Base-by-base conservation (phyloP, 1,139 yeast genomes). In the Suhomyces bolitotheri region DNA sequence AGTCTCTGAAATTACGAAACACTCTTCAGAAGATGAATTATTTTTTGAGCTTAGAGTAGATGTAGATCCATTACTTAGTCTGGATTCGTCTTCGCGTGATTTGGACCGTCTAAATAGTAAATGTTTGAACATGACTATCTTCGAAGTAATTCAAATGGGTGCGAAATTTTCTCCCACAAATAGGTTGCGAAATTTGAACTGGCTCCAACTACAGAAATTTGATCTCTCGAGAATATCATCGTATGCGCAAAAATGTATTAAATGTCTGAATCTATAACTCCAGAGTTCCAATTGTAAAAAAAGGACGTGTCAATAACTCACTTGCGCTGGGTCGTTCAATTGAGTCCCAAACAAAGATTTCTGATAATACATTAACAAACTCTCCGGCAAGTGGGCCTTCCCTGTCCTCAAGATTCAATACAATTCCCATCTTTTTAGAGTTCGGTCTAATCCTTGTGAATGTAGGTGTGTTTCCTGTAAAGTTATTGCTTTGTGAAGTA, bases 341-440 rank as follows among this genome's bases (percentile, higher is more conserved):
- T 0, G 85, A 82, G 41, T 78, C 75, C 86, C 87, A 81, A 22
- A 58, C 61, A 47, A 81, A 66, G 23, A 70, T 64, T 38, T 60
- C 65, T 39, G 55, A 56, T 44, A 71, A 55, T 44, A 75, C 65
- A 32, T 45, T 49, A 8, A 57, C 24, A 33, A 66, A 62, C 34
- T 46, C 41, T 22, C 20, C 20, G 20, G 20, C 6, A 6, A 17
- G 8, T 8, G 20, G 20, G 7, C 8, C 20, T 17, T 17, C 20
- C 6, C 8, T 17, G 8, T 8, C 20, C 8, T 8, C 20, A 17
- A 17, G 8, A 17, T 17, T 17, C 20, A 17, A 17, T 8, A 17
- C 20, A 6, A 8, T 17, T 17, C 7, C 6, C 20, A 17, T 7
- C 7, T 6, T 17, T 40, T 54, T 53, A 23, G 67, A 56, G 43